Conservation (phyloP, 192 early-diverging fungal genomes). For the Chytriomyces hyalinus region DNA sequence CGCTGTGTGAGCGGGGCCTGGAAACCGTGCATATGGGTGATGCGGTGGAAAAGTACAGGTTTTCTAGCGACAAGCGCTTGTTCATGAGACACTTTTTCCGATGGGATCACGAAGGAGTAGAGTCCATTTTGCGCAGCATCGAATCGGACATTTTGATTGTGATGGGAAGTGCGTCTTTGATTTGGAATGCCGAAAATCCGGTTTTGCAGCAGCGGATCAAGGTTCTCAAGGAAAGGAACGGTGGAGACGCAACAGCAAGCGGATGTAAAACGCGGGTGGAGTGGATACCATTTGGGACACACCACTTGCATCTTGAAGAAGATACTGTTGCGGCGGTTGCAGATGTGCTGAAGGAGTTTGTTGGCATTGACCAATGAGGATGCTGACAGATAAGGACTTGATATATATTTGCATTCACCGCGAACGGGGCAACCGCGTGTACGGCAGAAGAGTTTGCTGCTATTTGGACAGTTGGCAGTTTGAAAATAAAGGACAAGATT, state of each 20-base stretch:
- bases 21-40: not conserved
- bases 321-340: constrained; percentile 22
- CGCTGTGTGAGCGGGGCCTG: constrained; percentile 45
- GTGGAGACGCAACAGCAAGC: not conserved
- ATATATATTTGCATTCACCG: no score
- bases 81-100: constrained; percentile 43
- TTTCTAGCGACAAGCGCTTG: constrained; percentile 45
- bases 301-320: constrained; percentile 52
- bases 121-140: constrained; percentile 29
- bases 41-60: constrained; percentile 30
- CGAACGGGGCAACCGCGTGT: no score
- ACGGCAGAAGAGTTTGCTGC: no score
- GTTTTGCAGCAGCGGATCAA: constrained; percentile 26
- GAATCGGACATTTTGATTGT: constrained; percentile 28
- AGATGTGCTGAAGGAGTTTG: not conserved
- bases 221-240: constrained; percentile 11
- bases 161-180: constrained; percentile 17
- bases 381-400: no score
- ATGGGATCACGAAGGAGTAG: constrained; percentile 38
- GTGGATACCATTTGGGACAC: constrained; percentile 27
- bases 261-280: constrained; percentile 8
- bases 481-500: no score
- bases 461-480: no score
- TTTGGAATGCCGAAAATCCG: constrained; percentile 25
- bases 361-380: not conserved